A percentile compares a stretch with the other conserved stretches of the same genome.
Conservation (phyloP, 139 green algal species). For the Volvox reticuliferus region DNA sequence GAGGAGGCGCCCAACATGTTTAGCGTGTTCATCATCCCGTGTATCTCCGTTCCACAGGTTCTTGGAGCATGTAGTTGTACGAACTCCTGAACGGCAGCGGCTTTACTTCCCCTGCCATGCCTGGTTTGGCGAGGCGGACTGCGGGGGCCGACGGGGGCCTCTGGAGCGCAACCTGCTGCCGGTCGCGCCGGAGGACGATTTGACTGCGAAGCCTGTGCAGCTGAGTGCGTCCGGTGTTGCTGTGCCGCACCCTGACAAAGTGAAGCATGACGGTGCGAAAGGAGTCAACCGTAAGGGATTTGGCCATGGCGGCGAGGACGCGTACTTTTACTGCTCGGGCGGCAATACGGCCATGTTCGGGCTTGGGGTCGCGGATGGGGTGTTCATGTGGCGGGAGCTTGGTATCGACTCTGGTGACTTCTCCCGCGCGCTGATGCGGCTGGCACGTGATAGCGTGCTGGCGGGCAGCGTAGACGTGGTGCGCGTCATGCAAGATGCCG, state of each 20-base stretch:
- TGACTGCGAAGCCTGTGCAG: slow-evolving; percentile 49
- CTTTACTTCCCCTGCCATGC: slow-evolving; percentile 86
- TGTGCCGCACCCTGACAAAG: slow-evolving; percentile 95
- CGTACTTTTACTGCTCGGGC: slow-evolving; percentile 34
- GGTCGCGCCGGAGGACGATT: slow-evolving; percentile 38
- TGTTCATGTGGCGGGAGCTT: slow-evolving; percentile 90
- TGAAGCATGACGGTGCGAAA: slow-evolving; percentile 67
- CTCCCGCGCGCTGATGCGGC: slow-evolving; percentile 79
- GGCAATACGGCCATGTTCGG: slow-evolving; percentile 76
- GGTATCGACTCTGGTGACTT: slow-evolving; percentile 93
- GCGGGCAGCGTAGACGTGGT: slow-evolving; percentile 25
- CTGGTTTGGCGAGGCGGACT: slow-evolving; percentile 89
- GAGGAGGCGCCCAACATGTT: too few species aligned
- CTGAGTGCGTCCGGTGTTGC: slow-evolving; percentile 68
- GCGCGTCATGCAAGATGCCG: slow-evolving; percentile 69
- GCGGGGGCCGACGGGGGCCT: slow-evolving; percentile 67
- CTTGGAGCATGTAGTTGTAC: slow-evolving; percentile 52
- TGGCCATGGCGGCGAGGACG: slow-evolving; percentile 84
- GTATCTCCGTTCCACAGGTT: not conserved
- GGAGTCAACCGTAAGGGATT: slow-evolving; percentile 79
- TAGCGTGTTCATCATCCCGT: too few species aligned
- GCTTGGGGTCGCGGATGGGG: slow-evolving; percentile 94
- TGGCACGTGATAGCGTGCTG: slow-evolving; percentile 45
- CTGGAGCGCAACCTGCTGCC: slow-evolving; percentile 79
- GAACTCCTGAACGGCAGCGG: slow-evolving; percentile 57